Conservation (phyloP, 768 basidiomycete species). For the Pulveroboletus sp. region DNA sequence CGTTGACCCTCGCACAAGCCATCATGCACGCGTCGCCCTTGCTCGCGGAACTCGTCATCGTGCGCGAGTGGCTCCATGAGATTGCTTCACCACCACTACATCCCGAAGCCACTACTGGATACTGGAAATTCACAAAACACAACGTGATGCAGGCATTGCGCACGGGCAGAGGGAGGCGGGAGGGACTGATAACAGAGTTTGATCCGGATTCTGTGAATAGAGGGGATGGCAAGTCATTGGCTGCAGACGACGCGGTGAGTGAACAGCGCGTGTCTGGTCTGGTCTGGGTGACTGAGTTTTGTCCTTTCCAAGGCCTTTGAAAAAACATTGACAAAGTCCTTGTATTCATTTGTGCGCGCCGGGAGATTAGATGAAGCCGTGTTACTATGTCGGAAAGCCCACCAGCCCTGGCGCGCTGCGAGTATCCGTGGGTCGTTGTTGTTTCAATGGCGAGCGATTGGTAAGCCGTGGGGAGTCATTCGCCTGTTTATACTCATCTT, state of each 20-base stretch:
- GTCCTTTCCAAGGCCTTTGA: slow-evolving; percentile 65
- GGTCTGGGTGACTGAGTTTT: neutral
- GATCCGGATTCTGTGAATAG: slow-evolving; percentile 79
- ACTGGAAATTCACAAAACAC: slow-evolving; percentile 82
- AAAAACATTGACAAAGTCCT: slow-evolving; percentile 66
- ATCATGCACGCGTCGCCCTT: slow-evolving; percentile 66
- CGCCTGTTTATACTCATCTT: slow-evolving; percentile 32
- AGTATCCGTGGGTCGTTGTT: slow-evolving; percentile 80
- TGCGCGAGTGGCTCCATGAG: slow-evolving; percentile 88
- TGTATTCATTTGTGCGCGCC: slow-evolving; percentile 81
- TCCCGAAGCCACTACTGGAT: slow-evolving; percentile 76
- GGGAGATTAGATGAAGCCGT: slow-evolving; percentile 86
- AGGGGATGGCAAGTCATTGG: slow-evolving; percentile 56
- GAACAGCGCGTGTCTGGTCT: neutral
- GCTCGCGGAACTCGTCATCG: slow-evolving; percentile 72
- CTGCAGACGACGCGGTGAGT: slow-evolving; percentile 76
- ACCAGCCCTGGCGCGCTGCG: slow-evolving; percentile 92
- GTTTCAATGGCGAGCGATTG: slow-evolving; percentile 73
- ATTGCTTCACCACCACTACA: slow-evolving; percentile 57
- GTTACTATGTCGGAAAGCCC: slow-evolving; percentile 74
- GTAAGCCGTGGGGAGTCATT: slow-evolving; percentile 38
- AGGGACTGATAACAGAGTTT: slow-evolving; percentile 60
- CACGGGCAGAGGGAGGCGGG: slow-evolving; percentile 43
- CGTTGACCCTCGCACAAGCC: slow-evolving; percentile 69
- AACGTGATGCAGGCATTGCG: slow-evolving; percentile 63